Evolutionary conservation across 371 early-diverging fungal species (phyloP), one percentile per base, ranked within the genome.

Genomic region (Rhizopus stolonifer): DNA sequence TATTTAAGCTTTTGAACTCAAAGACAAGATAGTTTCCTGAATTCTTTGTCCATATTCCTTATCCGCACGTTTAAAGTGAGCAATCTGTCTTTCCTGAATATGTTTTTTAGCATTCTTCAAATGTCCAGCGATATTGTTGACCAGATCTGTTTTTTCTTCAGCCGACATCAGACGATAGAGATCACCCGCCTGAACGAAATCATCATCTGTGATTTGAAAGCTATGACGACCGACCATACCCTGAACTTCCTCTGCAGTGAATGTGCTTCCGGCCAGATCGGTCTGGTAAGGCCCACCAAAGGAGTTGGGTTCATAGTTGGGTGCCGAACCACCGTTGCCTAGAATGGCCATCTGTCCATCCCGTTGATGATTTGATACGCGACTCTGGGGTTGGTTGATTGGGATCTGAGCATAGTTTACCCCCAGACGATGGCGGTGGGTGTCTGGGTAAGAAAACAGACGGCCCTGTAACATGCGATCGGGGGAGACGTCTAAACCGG

Each of bases 401-500:
- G 91, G 91, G 36, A 91, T 74, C 68, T 90, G 87, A 46, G 64
- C 69, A 72, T 81, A 90, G 79, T 91, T 91, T 55, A 82, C 40
- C 19, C 91, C 91, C 51, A 91, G 79, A 57, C 91, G 86, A 61
- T 89, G 83, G 50, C 86, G 85, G 56, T 89, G 89, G 45, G 91
- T 88, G 73, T 91, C 91, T n/a, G 83, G 78, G 65, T 90, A 91
- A 44, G 85, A 82, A 75, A 90, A 89, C 52, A 89, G 74, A 56
- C 91, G 88, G 25, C 88, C 90, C 56, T 90, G 88, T 56, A 91
- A 76, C 84, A 91, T 81, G 56, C 80, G 83, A 64, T 91, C 91
- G 52, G 77, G 70, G 22, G 86, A 77, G 46, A 81, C 72, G 24
- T 86, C 88, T 46, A 90, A 85, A 49, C 91, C 91, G 6, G 90